Evolutionary conservation across 176 grass and related monocot genomes (phyloP).

Genomic region (Oryza rufipogon): DNA sequence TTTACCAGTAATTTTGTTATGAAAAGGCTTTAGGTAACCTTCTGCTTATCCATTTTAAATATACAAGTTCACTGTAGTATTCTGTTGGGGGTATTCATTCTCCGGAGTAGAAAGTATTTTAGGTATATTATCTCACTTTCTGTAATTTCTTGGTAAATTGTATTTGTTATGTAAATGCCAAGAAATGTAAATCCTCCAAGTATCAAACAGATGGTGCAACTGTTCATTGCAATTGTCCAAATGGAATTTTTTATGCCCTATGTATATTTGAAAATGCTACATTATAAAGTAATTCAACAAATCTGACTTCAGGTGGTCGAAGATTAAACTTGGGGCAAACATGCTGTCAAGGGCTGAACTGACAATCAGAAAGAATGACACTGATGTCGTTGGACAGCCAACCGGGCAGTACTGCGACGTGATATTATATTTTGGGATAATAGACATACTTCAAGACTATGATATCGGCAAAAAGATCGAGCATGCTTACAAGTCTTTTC

Average conservation of each 20-base stretch:
- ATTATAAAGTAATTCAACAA: not conserved
- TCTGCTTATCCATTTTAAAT: conserved; percentile 1
- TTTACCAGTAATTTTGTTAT: not conserved
- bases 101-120: conserved; percentile 4
- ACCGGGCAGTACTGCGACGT: conserved; percentile 80
- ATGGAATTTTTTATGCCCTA: not conserved
- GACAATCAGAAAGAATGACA: conserved; percentile 55
- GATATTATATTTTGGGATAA: conserved; percentile 85
- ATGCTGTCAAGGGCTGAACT: conserved; percentile 79
- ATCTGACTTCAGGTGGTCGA: conserved; percentile 45
- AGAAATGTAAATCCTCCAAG: not conserved
- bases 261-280: not conserved
- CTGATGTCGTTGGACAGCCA: conserved; percentile 70
- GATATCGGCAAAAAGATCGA: conserved; percentile 88
- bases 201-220: not conserved
- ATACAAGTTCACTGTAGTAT: not conserved
- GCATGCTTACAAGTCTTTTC: conserved; percentile 85
- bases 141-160: not conserved
- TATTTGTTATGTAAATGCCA: not conserved
- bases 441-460: conserved; percentile 96
- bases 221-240: not conserved
- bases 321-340: conserved; percentile 73
- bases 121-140: not conserved
- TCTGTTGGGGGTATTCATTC: not conserved
- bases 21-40: not conserved